Evolutionary conservation across 2,329 filamentous ascomycete genomes (phyloP).

Genomic region (Pestalotiopsis sp.): DNA sequence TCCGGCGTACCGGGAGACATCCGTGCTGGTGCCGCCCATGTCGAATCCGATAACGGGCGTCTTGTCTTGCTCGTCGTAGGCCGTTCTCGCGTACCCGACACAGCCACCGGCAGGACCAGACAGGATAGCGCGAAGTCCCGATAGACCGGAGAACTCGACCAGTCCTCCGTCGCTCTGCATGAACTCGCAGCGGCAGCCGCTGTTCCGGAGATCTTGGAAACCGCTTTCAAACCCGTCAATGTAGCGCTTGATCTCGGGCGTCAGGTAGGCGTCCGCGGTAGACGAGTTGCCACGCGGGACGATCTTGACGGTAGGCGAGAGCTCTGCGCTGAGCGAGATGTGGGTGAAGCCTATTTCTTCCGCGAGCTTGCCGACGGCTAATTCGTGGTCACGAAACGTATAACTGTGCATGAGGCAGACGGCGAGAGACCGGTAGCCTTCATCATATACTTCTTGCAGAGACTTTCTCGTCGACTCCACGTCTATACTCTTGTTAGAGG

Average conservation of each 20-base stretch:
- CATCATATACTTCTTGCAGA: neutral
- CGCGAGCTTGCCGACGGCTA: constrained; percentile 14
- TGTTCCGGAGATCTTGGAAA: constrained; percentile 64
- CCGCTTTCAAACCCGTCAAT: constrained; percentile 66
- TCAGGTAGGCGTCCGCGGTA: constrained; percentile 74
- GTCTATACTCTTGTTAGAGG: neutral
- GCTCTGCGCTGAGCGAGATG: constrained; percentile 65
- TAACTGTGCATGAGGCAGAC: constrained; percentile 17
- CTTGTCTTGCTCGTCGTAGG: constrained; percentile 67
- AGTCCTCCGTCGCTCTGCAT: constrained; percentile 51
- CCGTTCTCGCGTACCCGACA: constrained; percentile 73
- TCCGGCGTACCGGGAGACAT: constrained; percentile 63
- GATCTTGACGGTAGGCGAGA: constrained; percentile 76
- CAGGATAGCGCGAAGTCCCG: constrained; percentile 66
- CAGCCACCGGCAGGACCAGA: constrained; percentile 75
- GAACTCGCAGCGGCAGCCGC: constrained; percentile 36
- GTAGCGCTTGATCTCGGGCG: constrained; percentile 70
- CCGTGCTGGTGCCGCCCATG: constrained; percentile 72
- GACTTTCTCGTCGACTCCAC: neutral
- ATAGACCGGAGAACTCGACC: constrained; percentile 64
- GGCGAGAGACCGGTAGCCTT: neutral
- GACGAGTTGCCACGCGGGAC: constrained; percentile 69
- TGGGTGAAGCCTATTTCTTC: constrained; percentile 66
- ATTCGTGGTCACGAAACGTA: constrained; percentile 20
- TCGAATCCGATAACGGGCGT: constrained; percentile 76